These are phyloP conservation scores for Diddensiella transvaalensis DNA, from an alignment of 805 yeast genomes.

Conservation along the genomic window DNA sequence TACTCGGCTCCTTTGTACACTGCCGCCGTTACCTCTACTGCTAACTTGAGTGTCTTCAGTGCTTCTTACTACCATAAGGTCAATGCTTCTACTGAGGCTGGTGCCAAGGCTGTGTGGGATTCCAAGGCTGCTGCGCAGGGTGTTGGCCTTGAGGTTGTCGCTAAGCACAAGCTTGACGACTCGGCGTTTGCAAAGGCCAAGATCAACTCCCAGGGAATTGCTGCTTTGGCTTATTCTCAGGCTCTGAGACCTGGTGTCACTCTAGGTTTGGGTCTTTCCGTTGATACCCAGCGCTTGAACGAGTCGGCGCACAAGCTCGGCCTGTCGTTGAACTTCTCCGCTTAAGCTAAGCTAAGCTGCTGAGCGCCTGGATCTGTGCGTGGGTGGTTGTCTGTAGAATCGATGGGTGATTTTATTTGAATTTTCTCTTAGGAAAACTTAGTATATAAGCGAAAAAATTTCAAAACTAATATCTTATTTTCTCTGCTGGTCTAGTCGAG, in stretches of 20 bases:
- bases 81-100: constrained; percentile 87
- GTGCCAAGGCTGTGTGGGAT: constrained; percentile 97
- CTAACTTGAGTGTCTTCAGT: constrained; percentile 82
- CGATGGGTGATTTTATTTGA: too few species aligned
- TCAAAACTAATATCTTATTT: too few species aligned
- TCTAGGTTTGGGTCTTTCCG: constrained; percentile 93
- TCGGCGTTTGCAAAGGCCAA: constrained; percentile 93
- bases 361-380: too few species aligned
- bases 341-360: constrained; percentile 43
- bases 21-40: constrained; percentile 76
- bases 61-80: constrained; percentile 98
- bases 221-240: constrained; percentile 92
- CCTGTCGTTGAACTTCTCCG: constrained; percentile 87
- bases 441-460: too few species aligned
- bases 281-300: constrained; percentile 90
- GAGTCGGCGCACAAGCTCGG: constrained; percentile 99
- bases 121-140: constrained; percentile 66
- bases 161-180: constrained; percentile 87
- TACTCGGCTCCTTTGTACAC: constrained; percentile 87
- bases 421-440: too few species aligned
- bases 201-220: constrained; percentile 92
- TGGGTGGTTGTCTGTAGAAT: background rate
- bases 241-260: constrained; percentile 93
- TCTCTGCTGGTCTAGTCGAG: too few species aligned
- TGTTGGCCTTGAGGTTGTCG: constrained; percentile 92